These are phyloP conservation scores for Liquidambar formosana DNA, from an alignment of 164 flowering plant species.

Conservation along the genomic window DNA sequence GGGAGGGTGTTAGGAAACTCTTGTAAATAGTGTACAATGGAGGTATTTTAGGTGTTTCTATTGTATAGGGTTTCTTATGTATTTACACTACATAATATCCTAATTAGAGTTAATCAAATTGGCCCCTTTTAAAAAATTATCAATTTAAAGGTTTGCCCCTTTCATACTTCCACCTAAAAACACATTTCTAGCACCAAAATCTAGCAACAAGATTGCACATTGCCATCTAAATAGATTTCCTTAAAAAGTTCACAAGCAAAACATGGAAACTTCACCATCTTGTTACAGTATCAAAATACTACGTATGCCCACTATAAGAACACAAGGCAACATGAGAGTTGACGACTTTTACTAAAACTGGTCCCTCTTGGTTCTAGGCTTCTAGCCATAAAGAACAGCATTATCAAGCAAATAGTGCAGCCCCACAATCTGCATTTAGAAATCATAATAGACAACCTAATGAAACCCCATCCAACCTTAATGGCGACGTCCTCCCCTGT, in stretches of 20 bases:
- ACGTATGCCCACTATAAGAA: neutral
- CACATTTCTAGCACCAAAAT: neutral
- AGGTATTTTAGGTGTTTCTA: too few relatives aligned
- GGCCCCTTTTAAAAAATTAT: too few relatives aligned
- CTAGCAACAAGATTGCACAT: neutral
- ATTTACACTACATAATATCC: too few relatives aligned
- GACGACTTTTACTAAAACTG: neutral
- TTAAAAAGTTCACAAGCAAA: neutral
- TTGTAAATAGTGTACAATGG: too few relatives aligned
- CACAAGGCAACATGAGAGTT: neutral
- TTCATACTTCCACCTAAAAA: neutral
- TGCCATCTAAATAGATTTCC: neutral
- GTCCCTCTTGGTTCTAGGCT: too few relatives aligned
- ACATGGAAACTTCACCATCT: neutral
- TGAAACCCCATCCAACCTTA: conserved; percentile 58
- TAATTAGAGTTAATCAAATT: too few relatives aligned
- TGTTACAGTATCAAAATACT: too few relatives aligned
- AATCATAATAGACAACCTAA: conserved; percentile 3
- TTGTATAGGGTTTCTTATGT: too few relatives aligned
- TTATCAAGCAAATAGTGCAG: neutral
- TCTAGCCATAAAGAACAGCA: neutral
- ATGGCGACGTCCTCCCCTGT: conserved; percentile 96
- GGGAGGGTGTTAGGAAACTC: too few relatives aligned
- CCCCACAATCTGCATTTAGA: neutral
- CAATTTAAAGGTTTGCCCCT: too few relatives aligned